These are phyloP conservation scores for Penicillium lagena DNA, from an alignment of 495 filamentous ascomycete genomes.

Conservation along the genomic window DNA sequence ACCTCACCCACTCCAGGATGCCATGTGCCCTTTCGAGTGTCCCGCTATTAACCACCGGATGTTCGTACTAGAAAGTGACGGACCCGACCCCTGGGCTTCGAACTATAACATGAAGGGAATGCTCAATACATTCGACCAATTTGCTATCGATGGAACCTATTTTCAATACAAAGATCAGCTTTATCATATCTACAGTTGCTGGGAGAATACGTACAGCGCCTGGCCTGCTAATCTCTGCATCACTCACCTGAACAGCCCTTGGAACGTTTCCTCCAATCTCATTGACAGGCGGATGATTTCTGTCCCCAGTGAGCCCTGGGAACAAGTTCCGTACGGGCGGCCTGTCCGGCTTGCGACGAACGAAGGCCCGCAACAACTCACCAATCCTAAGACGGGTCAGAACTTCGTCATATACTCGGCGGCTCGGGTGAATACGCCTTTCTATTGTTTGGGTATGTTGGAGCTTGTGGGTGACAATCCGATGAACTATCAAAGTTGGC, in stretches of 20 bases:
- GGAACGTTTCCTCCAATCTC: constrained; percentile 35
- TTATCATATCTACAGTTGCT: constrained; percentile 47
- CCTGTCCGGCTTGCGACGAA: constrained; percentile 37
- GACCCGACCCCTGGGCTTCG: constrained; percentile 34
- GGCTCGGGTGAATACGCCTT: constrained; percentile 37
- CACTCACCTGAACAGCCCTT: constrained; percentile 33
- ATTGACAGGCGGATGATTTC: constrained; percentile 36
- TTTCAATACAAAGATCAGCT: constrained; percentile 31
- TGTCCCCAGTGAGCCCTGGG: constrained; percentile 36
- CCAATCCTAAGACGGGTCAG: constrained; percentile 36
- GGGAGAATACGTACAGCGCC: constrained; percentile 35
- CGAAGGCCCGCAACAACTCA: constrained; percentile 44
- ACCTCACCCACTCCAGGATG: constrained; percentile 26
- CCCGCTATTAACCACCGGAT: constrained; percentile 45
- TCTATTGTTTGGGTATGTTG: constrained; percentile 36
- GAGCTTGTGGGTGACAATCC: constrained; percentile 43
- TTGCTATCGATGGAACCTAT: constrained; percentile 47
- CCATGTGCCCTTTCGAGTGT: constrained; percentile 21
- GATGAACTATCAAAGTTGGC: constrained; percentile 42
- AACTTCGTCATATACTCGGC: constrained; percentile 43
- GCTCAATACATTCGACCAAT: constrained; percentile 44
- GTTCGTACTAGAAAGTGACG: constrained; percentile 37
- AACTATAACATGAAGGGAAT: constrained; percentile 33
- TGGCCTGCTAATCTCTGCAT: constrained; percentile 49
- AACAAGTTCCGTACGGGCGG: constrained; percentile 43